Conservation (phyloP, 1,284 basidiomycete genomes). For the Mycena sp. region DNA sequence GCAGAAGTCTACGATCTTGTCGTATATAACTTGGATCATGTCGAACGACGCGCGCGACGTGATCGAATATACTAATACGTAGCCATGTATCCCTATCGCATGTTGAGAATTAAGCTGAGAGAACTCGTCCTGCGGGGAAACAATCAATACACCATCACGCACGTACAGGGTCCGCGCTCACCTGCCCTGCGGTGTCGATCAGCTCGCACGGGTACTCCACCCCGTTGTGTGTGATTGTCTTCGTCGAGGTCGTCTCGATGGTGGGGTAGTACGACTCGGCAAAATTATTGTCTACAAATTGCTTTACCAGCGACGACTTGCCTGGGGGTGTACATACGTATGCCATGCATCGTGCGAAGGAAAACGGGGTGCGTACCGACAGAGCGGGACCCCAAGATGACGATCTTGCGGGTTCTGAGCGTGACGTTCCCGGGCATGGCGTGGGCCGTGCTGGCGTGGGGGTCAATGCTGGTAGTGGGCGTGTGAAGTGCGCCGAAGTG, state of each 20-base stretch:
- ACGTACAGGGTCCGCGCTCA: background rate
- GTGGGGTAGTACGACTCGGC: constrained; percentile 94
- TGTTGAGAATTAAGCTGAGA: constrained; percentile 58
- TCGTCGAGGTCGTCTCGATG: constrained; percentile 91
- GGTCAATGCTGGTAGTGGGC: too few species aligned
- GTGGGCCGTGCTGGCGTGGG: too few species aligned
- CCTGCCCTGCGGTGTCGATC: constrained; percentile 89
- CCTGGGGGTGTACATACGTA: too few species aligned
- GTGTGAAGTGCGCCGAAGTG: too few species aligned
- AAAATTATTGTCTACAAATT: constrained; percentile 76
- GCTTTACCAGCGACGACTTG: constrained; percentile 82
- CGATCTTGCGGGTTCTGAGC: constrained; percentile 66
- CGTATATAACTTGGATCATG: constrained; percentile 73
- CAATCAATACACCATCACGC: constrained; percentile 29
- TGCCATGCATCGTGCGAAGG: too few species aligned
- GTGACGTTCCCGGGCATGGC: constrained; percentile 19
- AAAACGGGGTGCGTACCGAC: too few species aligned
- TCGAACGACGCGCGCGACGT: constrained; percentile 93
- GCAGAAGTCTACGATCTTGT: constrained; percentile 60
- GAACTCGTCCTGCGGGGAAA: constrained; percentile 57
- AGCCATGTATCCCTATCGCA: constrained; percentile 62
- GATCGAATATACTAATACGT: constrained; percentile 89
- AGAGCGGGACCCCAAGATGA: constrained; percentile 82
- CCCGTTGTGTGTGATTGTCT: constrained; percentile 88
- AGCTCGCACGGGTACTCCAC: constrained; percentile 90